phyloP scores from a whole-genome alignment of 2,329 filamentous ascomycete genomes.

The Xylariales sp. region DNA sequence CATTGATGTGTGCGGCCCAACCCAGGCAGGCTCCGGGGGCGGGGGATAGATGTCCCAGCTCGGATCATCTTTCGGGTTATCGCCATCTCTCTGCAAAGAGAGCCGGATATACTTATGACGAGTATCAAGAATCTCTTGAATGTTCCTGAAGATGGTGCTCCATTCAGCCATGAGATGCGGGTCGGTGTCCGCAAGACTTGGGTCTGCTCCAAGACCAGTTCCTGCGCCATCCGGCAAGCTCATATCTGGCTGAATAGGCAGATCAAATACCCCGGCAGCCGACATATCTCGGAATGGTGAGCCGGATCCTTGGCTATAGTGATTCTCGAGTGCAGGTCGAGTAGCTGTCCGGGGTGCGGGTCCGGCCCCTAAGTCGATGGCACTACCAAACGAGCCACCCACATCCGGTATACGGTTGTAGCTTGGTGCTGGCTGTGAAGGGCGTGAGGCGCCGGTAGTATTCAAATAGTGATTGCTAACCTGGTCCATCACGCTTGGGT shows the following conservation, averaged over 20 bases:
- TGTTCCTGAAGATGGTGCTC: constrained; percentile 80
- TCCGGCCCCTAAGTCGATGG: constrained; percentile 1
- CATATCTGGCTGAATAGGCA: constrained; percentile 18
- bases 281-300: constrained; percentile 11
- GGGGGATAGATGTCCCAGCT: constrained; percentile 87
- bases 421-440: constrained; percentile 19
- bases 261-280: constrained; percentile 9
- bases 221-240: constrained; percentile 54
- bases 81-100: constrained; percentile 74
- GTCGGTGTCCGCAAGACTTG: constrained; percentile 69
- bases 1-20: constrained; percentile 46
- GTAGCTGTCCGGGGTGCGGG: constrained; percentile 26
- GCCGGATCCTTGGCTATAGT: constrained; percentile 10
- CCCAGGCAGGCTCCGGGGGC: constrained; percentile 88
- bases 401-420: constrained; percentile 24
- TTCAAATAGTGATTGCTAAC: constrained; percentile 18
- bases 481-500: constrained; percentile 5
- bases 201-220: constrained; percentile 58
- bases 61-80: constrained; percentile 83
- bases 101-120: constrained; percentile 84
- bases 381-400: constrained; percentile 14
- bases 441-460: constrained; percentile 20
- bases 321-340: constrained; percentile 20
- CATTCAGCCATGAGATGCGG: constrained; percentile 81
- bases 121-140: constrained; percentile 83